phyloP scores from a whole-genome alignment of 805 yeast species.

The Spathaspora arborariae region DNA sequence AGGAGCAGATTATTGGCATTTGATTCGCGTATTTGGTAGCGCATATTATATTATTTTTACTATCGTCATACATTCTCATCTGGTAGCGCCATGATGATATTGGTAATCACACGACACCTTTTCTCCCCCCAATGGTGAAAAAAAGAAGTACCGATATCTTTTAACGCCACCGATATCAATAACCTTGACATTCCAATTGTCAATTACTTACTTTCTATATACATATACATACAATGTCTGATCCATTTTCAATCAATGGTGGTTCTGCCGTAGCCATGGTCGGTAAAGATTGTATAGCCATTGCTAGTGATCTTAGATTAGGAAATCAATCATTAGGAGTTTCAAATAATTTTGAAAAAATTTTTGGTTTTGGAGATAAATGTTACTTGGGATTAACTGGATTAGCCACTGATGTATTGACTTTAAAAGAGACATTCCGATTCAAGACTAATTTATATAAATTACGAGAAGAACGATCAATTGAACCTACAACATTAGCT shows the following conservation, averaged over 20 bases:
- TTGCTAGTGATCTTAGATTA: slow-evolving; percentile 90
- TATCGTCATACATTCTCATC: too few species aligned
- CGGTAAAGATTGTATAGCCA: slow-evolving; percentile 97
- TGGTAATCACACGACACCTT: too few species aligned
- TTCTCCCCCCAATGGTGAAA: too few species aligned
- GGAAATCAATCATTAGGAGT: slow-evolving; percentile 94
- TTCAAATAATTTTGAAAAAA: slow-evolving; percentile 88
- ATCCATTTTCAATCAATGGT: slow-evolving; percentile 74
- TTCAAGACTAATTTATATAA: slow-evolving; percentile 84
- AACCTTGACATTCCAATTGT: too few species aligned
- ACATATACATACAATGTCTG: slow-evolving; percentile 50
- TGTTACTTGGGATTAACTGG: slow-evolving; percentile 92
- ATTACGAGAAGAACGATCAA: slow-evolving; percentile 83
- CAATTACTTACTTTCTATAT: too few species aligned
- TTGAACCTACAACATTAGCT: slow-evolving; percentile 93
- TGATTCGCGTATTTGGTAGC: too few species aligned
- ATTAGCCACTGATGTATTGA: slow-evolving; percentile 87
- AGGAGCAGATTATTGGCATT: too few species aligned
- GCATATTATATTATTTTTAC: too few species aligned
- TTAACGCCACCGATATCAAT: not conserved
- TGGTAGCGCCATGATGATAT: too few species aligned
- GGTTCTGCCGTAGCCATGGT: slow-evolving; percentile 99
- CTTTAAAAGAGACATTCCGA: slow-evolving; percentile 78
- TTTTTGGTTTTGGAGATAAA: slow-evolving; percentile 76
- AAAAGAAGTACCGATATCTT: too few species aligned